Evolutionary conservation across 257 asterid genomes (phyloP).

Genomic region (Avicennia marina): DNA sequence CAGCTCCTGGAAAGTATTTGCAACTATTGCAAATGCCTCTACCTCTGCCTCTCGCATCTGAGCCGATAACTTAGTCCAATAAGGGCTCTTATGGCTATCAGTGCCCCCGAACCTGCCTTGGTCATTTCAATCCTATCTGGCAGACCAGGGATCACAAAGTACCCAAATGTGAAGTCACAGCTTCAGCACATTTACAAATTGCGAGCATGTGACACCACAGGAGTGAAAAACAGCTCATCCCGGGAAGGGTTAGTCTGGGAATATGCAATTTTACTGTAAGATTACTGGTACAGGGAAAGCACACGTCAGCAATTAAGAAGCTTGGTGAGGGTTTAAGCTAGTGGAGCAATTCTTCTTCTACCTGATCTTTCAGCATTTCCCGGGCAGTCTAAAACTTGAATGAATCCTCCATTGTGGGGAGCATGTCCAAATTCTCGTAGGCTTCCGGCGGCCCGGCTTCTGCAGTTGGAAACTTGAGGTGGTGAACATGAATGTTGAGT

Average conservation of each 20-base stretch:
- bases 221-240: conserved; percentile 28
- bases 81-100: background rate
- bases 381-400: conserved; percentile 29
- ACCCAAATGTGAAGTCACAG: no score
- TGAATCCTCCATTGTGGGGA: conserved; percentile 17
- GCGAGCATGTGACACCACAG: conserved; percentile 2
- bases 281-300: no score
- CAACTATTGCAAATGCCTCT: background rate
- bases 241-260: conserved; percentile 40
- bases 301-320: no score
- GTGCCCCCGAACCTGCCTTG: conserved; percentile 2
- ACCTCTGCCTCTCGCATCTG: background rate
- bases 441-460: conserved; percentile 47
- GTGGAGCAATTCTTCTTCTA: conserved; percentile 27
- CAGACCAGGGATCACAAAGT: conserved; percentile 40
- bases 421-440: conserved; percentile 42
- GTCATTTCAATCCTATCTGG: conserved; percentile 38
- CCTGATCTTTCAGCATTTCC: conserved; percentile 28
- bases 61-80: background rate
- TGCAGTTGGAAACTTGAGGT: conserved; percentile 32
- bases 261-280: conserved; percentile 26
- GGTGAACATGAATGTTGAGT: conserved; percentile 19
- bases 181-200: background rate
- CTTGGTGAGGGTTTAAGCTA: conserved; percentile 30
- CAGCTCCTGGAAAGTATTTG: background rate